Base-by-base conservation (phyloP, 2,329 filamentous ascomycete genomes). In the Cladosporium sp. region DNA sequence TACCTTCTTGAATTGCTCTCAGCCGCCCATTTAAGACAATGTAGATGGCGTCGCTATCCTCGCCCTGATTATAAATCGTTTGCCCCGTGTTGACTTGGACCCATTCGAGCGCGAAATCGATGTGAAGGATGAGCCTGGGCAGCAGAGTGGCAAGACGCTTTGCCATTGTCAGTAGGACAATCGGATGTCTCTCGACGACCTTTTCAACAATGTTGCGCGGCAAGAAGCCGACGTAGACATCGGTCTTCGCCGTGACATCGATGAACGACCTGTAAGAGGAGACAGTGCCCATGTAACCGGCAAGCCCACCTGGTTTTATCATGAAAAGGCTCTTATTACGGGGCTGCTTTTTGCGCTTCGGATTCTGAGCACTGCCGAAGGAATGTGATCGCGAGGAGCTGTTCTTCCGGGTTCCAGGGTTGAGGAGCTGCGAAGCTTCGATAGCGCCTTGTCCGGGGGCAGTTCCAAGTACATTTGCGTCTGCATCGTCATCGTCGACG, bases 91-190 rank as follows among this genome's bases (percentile, higher is more conserved):
- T 90, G 56, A 98, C 90, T 66, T 98, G 95, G 3, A 96, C 85
- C 93, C 95, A 98, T 73, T 98, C 95, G 14, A 98, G 77, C 3
- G 93, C 93, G 72, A 98, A 98, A 69, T 98, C 93, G 58, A 98
- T 97, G 64, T 98, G 93, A 13, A 96, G 77, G 56, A 98, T 91
- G 49, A 98, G 75, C 11, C 89, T 84, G 0, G 95, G 93, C 3
- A 98, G 75, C 5, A 98, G 81, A 56, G 84, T 91, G 0, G 95
- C 97, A 54, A 98, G 74, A 44, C 93, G 80, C 72, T 98, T 98
- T 0, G 93, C 93, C 85, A 98, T 91, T 0, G 95, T 98, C 43
- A 98, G 75, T 9, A 98, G 74, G 3, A 97, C 87, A 38, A 95
- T 88, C 0, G 93, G 93, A 65, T 96, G 93, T 59, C 83, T 85